Base-by-base conservation (phyloP, 257 asterid species). In the Ilex aquifolium region DNA sequence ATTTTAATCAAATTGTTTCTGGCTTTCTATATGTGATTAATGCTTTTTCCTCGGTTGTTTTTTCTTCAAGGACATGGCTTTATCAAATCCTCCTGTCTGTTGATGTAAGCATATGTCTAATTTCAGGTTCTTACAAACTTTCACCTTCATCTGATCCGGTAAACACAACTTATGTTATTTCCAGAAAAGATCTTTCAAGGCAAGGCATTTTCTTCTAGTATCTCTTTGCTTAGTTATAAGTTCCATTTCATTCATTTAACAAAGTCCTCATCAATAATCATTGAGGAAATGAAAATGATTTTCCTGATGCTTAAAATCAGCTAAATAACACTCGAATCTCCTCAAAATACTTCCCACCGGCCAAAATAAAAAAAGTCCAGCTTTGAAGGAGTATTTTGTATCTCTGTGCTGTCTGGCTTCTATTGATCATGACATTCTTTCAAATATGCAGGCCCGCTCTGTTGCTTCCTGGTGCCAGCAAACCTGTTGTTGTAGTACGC, bases 401-500 rank as follows among this genome's bases (percentile, higher is more conserved):
- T 36, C 8, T 36, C 42, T 36, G 42, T 36, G 8, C 8, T 36
- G 5, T 36, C 0, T 36, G 42, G 5, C 42, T 0, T 8, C 42
- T 8, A 36, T 36, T 36, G 42, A 36, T 36, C 42, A 36, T 36
- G 1, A 36, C 42, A 36, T 36, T 36, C 7, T 8, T 71, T 66
- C 51, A 57, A 61, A 31, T 65, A 11, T 65, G 49, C 82, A 93
- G 99, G 78, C 99, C 99, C 56, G 95, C 99, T 39, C 83, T 93
- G 69, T 84, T 93, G 90, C 96, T 93, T 59, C 97, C 99, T 32
- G 94, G 97, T 69, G 94, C 99, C 29, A 93, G 88, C 86, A 93
- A 82, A 78, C 95, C 99, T 46, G 85, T 87, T 65, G 90, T 93
- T 48, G 97, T 96, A n/a, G 85, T 88, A 72, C 95, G 99, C 57